Conservation (phyloP, 2,329 filamentous ascomycete species). For the Trichoderma gracile region DNA sequence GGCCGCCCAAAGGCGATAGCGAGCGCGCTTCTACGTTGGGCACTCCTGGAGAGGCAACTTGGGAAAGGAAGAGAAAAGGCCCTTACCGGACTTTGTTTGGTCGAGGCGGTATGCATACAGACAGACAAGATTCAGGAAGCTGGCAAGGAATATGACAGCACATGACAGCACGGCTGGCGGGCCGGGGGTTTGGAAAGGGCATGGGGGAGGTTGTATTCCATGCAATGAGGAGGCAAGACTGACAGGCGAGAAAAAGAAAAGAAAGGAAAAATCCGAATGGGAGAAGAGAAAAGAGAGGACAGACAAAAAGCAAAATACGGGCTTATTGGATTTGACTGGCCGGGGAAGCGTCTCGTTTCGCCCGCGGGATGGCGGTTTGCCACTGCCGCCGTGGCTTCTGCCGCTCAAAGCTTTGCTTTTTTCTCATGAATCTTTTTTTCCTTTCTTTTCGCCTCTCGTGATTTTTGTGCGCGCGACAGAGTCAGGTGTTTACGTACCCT, state of each 20-base stretch:
- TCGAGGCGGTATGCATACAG: conserved; percentile 17
- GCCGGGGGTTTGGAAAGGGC: neutral
- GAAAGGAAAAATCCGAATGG: neutral
- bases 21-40: conserved; percentile 23
- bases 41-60: conserved; percentile 16
- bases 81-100: neutral
- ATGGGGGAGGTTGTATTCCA: conserved; percentile 4
- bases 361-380: neutral
- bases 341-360: conserved; percentile 8
- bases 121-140: no score
- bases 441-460: neutral
- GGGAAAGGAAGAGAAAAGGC: neutral
- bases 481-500: neutral
- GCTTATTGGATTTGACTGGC: conserved; percentile 1
- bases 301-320: neutral
- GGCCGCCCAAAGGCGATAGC: conserved; percentile 21
- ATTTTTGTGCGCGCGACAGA: neutral
- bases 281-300: neutral
- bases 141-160: conserved; percentile 2
- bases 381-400: conserved; percentile 7
- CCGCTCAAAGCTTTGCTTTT: neutral
- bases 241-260: neutral
- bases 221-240: neutral
- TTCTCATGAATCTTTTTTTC: neutral
- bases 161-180: conserved; percentile 5